Conservation (phyloP, 202 grass and related monocot genomes). For the Bolboschoenoplectus hybrid region DNA sequence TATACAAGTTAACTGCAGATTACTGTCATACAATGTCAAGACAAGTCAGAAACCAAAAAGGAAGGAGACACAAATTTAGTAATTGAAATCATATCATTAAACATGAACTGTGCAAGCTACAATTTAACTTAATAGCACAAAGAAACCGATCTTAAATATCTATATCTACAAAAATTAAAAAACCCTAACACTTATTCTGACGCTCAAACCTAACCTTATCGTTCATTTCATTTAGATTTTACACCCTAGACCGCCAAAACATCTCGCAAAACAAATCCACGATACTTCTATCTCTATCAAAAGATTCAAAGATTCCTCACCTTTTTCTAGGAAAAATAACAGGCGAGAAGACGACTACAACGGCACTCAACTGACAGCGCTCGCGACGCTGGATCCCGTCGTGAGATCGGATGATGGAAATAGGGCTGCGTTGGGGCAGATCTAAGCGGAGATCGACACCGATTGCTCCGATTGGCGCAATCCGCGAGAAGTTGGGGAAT, state of each 20-base stretch:
- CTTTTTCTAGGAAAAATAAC: background rate
- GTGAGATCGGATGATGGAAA: background rate
- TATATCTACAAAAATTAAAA: background rate
- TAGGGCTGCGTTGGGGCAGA: background rate
- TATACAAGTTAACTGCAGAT: background rate
- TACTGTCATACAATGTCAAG: background rate
- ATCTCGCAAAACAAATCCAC: constrained; percentile 17
- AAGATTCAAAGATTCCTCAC: background rate
- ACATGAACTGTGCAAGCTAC: background rate
- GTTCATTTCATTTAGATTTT: background rate
- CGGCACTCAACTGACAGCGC: background rate
- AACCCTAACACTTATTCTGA: background rate
- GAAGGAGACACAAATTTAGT: background rate
- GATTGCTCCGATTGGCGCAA: background rate
- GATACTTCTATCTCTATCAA: background rate
- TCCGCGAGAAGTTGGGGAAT: background rate
- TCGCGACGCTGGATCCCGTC: background rate
- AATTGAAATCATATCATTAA: constrained; percentile 12
- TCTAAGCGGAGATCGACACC: background rate
- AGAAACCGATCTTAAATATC: background rate
- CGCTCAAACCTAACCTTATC: background rate
- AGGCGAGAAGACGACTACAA: background rate
- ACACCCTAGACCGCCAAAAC: background rate
- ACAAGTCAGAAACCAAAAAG: background rate
- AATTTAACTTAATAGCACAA: background rate